Evolutionary conservation across 768 basidiomycete species (phyloP).

Genomic region (Rhizopogon sp.): DNA sequence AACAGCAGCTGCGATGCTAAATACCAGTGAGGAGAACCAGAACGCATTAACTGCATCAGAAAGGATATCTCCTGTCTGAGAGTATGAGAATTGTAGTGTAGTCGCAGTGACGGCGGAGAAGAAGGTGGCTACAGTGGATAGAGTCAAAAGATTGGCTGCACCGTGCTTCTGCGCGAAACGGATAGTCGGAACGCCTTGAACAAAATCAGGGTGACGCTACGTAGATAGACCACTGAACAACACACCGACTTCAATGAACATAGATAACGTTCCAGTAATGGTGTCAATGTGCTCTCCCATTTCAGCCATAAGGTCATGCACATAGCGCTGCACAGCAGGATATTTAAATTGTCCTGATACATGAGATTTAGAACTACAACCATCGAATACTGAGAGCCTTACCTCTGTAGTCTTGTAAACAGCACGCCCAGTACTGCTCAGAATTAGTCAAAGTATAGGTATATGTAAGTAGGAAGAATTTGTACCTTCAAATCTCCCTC

Average conservation of each 20-base stretch:
- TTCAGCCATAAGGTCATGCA: constrained; percentile 69
- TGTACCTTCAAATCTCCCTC: constrained; percentile 65
- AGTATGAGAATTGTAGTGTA: constrained; percentile 63
- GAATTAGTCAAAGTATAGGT: background rate
- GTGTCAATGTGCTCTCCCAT: constrained; percentile 72
- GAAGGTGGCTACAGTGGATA: constrained; percentile 76
- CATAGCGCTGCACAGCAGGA: constrained; percentile 67
- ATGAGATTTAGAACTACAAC: background rate
- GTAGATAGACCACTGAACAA: background rate
- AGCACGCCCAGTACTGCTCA: constrained; percentile 70
- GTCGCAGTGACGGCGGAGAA: constrained; percentile 74
- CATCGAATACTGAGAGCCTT: constrained; percentile 5
- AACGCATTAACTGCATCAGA: constrained; percentile 61
- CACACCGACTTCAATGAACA: constrained; percentile 75
- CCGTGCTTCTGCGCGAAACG: constrained; percentile 73
- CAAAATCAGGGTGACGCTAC: background rate
- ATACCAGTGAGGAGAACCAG: constrained; percentile 73
- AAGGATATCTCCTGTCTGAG: constrained; percentile 23
- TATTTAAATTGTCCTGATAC: constrained; percentile 62
- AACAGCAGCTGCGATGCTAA: constrained; percentile 73
- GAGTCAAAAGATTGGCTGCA: constrained; percentile 62
- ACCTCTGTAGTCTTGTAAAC: constrained; percentile 61
- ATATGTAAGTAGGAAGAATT: background rate
- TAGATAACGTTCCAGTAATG: constrained; percentile 60
- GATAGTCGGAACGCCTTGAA: constrained; percentile 68